Evolutionary conservation across 495 filamentous ascomycete genomes (phyloP), one percentile per base, ranked within the genome.

Genomic region (Podospora tetraspora): DNA sequence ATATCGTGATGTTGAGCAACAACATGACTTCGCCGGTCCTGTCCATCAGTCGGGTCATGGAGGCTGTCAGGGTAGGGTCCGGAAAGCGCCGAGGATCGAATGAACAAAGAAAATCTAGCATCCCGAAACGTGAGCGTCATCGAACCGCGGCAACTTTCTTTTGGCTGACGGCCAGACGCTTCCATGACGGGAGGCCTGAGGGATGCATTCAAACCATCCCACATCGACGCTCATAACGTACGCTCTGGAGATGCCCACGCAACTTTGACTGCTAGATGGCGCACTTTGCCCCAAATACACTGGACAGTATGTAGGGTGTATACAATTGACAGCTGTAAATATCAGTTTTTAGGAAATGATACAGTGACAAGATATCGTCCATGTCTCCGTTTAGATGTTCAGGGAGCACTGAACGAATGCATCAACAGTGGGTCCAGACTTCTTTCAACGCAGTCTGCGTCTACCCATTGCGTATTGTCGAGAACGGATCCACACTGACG

Each of bases 371-470:
- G 8, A 30, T 10, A 9, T 30, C 29, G 8, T 25, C 25, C 25
- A 25, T 25, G 25, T 30, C 8, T 9, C 29, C 8, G 29, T 9
- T 9, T 9, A 3, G 29, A 30, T 30, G 29, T 3, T 3, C 25
- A 3, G 8, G 34, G 61, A 32, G 61, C 61, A 61, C 61, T 62
- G 61, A 16, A 62, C 32, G 61, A 62, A 62, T 62, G 61, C 61
- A 62, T 29, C 16, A 29, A n/a, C 4, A 29, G 61, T 52, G 43
- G 43, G 43, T 52, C 19, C n/a, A 6, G 3, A 59, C 19, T 60
- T 60, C 59, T 60, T 60, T 25, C 59, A 60, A 29, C 59, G 11
- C 58, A 59, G 58, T 25, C 58, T 8, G 9, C 24, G 21, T 23
- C 2, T 59, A 59, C 58, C 58, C 21, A 27, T 43, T 63, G 29